Conservation (phyloP, 306 rosid species). For the Mimosa bimucronata region DNA sequence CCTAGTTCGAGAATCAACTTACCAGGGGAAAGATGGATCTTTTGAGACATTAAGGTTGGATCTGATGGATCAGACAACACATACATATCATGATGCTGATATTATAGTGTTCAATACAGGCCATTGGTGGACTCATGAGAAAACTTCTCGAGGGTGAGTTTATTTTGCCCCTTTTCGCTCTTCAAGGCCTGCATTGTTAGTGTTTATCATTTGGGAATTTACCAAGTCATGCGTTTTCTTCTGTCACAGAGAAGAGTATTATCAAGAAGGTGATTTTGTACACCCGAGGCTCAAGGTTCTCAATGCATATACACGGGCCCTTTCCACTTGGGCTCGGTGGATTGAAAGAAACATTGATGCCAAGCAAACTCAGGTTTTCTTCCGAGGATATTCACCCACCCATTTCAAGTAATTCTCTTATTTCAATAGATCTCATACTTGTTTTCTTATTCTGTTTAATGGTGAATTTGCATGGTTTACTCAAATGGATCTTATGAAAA, state of each 20-base stretch:
- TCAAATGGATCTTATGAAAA: not conserved
- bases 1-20: constrained; percentile 81
- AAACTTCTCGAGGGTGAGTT: constrained; percentile 88
- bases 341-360: constrained; percentile 59
- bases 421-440: constrained; percentile 6
- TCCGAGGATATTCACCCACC: constrained; percentile 87
- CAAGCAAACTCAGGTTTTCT: constrained; percentile 76
- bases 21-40: constrained; percentile 56
- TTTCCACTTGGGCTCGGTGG: constrained; percentile 93
- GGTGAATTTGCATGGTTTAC: not conserved
- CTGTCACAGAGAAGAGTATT: constrained; percentile 76
- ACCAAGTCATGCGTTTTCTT: constrained; percentile 25
- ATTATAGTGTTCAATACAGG: constrained; percentile 90
- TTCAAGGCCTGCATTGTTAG: constrained; percentile 1
- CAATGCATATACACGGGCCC: constrained; percentile 81
- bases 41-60: constrained; percentile 90
- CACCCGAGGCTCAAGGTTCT: constrained; percentile 80
- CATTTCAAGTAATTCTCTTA: constrained; percentile 76
- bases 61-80: constrained; percentile 79
- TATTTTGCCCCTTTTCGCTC: not conserved
- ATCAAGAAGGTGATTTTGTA: constrained; percentile 86
- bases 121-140: constrained; percentile 99
- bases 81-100: constrained; percentile 76
- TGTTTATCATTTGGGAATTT: not conserved
- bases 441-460: not conserved